Conservation (phyloP, 2,329 filamentous ascomycete species). For the Ploettnerulaceae sp. region DNA sequence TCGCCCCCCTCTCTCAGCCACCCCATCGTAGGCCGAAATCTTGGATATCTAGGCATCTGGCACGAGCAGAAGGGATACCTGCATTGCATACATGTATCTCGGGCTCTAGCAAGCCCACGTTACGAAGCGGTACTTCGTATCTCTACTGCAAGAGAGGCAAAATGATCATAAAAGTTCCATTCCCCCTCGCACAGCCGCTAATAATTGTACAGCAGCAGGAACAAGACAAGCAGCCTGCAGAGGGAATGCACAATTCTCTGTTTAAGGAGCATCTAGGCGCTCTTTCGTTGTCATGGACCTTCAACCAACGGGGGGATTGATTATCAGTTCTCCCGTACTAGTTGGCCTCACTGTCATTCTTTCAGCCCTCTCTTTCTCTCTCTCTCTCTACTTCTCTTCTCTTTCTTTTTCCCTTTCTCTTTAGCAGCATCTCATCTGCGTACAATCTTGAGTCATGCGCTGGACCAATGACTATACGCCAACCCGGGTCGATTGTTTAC, state of each 20-base stretch:
- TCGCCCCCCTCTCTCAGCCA: not conserved
- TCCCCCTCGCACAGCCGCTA: constrained; percentile 5
- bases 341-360: too few relatives aligned
- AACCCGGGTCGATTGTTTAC: too few relatives aligned
- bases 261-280: too few relatives aligned
- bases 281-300: too few relatives aligned
- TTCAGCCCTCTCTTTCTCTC: too few relatives aligned
- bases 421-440: too few relatives aligned
- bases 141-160: constrained; percentile 15
- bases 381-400: too few relatives aligned
- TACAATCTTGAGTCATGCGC: too few relatives aligned
- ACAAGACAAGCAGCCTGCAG: not conserved
- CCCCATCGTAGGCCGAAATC: constrained; percentile 6
- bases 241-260: not conserved
- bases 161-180: constrained; percentile 10
- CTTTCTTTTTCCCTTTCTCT: too few relatives aligned
- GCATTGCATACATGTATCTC: constrained; percentile 7
- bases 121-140: constrained; percentile 7
- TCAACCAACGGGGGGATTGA: too few relatives aligned
- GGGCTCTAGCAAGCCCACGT: constrained; percentile 11
- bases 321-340: too few relatives aligned
- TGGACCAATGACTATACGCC: too few relatives aligned
- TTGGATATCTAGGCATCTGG: constrained; percentile 18
- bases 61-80: constrained; percentile 10
- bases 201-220: constrained; percentile 8